These are phyloP conservation scores for Diplocarpon mali DNA, from an alignment of 2,329 filamentous ascomycete genomes.

Conservation along the genomic window DNA sequence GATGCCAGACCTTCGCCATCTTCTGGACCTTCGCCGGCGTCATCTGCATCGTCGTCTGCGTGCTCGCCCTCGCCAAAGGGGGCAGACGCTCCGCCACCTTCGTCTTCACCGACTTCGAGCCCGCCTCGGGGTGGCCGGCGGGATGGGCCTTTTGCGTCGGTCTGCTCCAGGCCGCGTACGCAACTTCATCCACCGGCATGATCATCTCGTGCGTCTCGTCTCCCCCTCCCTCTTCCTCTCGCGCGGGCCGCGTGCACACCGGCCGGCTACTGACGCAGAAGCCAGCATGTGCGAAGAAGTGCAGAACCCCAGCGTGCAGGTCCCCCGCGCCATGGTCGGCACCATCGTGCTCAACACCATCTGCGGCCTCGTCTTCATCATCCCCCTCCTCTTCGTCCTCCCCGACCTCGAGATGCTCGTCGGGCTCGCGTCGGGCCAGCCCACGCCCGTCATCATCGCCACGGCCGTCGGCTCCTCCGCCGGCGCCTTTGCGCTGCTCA, in stretches of 20 bases:
- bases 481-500: slow-evolving; percentile 49
- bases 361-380: slow-evolving; percentile 55
- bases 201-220: slow-evolving; percentile 53
- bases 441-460: slow-evolving; percentile 51
- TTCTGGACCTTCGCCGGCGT: slow-evolving; percentile 66
- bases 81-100: slow-evolving; percentile 43
- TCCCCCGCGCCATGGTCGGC: slow-evolving; percentile 61
- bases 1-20: slow-evolving; percentile 52
- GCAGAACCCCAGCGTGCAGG: slow-evolving; percentile 51
- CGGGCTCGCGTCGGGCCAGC: slow-evolving; percentile 44
- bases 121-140: slow-evolving; percentile 55
- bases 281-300: slow-evolving; percentile 55
- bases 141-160: slow-evolving; percentile 68
- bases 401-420: slow-evolving; percentile 48
- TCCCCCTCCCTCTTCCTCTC: background rate
- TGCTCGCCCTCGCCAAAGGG: slow-evolving; percentile 56
- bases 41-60: slow-evolving; percentile 50
- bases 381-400: slow-evolving; percentile 59
- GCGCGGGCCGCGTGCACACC: too few relatives aligned
- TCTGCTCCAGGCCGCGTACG: slow-evolving; percentile 61
- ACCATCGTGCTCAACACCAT: slow-evolving; percentile 57
- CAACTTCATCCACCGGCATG: slow-evolving; percentile 69
- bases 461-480: slow-evolving; percentile 35
- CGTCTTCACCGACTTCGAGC: slow-evolving; percentile 59
- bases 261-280: too few relatives aligned